phyloP scores from a whole-genome alignment of 768 basidiomycete genomes.

The Rhodocollybia butyracea region DNA sequence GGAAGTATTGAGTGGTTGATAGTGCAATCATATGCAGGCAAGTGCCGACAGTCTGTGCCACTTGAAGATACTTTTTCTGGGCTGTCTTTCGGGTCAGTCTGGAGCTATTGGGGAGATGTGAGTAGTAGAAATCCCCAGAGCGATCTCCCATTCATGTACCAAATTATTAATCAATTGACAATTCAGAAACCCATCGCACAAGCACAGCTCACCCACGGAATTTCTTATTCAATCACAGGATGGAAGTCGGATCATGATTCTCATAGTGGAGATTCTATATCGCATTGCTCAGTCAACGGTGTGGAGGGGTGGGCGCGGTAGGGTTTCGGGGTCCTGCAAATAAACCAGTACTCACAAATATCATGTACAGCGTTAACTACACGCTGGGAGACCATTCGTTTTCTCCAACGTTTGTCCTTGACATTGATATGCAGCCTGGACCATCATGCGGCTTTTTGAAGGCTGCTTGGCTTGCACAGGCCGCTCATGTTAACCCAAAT shows the following conservation, averaged over 20 bases:
- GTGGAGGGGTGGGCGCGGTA: background rate
- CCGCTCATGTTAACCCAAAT: background rate
- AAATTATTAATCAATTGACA: background rate
- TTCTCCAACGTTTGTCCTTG: background rate
- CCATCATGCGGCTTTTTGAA: background rate
- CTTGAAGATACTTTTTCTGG: no score
- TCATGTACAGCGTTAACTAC: background rate
- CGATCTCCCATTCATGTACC: no score
- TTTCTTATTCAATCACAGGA: background rate
- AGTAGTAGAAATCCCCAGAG: background rate
- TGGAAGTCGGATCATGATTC: no score
- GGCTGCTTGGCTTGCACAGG: background rate
- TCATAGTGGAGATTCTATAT: background rate
- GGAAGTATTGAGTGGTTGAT: background rate
- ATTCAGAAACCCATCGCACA: background rate
- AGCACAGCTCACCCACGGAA: background rate
- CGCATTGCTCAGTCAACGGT: background rate
- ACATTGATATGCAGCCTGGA: background rate
- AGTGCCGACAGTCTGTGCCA: no score
- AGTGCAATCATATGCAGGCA: no score
- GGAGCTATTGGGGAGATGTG: background rate
- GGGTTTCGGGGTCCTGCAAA: background rate
- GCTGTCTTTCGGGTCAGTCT: background rate
- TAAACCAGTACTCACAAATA: background rate
- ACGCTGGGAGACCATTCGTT: background rate